phyloP scores from a whole-genome alignment of 768 basidiomycete genomes.

The Lepiota venenata region DNA sequence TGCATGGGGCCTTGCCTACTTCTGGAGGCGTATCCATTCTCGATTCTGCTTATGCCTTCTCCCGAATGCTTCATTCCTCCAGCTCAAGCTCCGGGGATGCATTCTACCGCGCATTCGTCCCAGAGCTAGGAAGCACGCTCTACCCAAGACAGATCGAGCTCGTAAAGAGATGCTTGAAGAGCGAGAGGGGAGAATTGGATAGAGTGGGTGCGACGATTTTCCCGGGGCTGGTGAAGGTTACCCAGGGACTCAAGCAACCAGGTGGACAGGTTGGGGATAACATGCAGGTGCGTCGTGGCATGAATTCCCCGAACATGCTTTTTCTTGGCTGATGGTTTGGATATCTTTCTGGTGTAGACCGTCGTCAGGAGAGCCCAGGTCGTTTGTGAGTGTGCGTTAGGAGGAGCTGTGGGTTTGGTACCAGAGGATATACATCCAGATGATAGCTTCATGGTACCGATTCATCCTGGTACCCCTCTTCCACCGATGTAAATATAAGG shows the following conservation, averaged over 20 bases:
- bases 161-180: conserved; percentile 75
- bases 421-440: conserved; percentile 10
- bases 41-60: conserved; percentile 74
- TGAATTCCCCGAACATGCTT: background rate
- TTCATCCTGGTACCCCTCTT: conserved; percentile 5
- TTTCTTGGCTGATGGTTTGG: conserved; percentile 12
- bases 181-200: conserved; percentile 70
- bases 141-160: conserved; percentile 80
- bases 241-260: conserved; percentile 33
- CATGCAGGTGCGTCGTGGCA: conserved; percentile 37
- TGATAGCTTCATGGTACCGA: background rate
- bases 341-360: conserved; percentile 31
- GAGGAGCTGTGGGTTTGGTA: conserved; percentile 24
- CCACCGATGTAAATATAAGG: background rate
- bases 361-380: conserved; percentile 85
- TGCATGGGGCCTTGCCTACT: conserved; percentile 40
- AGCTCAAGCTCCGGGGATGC: conserved; percentile 60
- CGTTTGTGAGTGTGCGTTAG: conserved; percentile 80
- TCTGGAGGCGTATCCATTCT: conserved; percentile 55
- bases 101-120: conserved; percentile 86
- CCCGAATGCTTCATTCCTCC: conserved; percentile 82
- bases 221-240: conserved; percentile 84
- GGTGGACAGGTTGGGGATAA: conserved; percentile 40
- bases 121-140: conserved; percentile 74
- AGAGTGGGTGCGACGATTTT: conserved; percentile 83